Conservation (phyloP, 164 flowering plant genomes). For the Tetracentron sinense region DNA sequence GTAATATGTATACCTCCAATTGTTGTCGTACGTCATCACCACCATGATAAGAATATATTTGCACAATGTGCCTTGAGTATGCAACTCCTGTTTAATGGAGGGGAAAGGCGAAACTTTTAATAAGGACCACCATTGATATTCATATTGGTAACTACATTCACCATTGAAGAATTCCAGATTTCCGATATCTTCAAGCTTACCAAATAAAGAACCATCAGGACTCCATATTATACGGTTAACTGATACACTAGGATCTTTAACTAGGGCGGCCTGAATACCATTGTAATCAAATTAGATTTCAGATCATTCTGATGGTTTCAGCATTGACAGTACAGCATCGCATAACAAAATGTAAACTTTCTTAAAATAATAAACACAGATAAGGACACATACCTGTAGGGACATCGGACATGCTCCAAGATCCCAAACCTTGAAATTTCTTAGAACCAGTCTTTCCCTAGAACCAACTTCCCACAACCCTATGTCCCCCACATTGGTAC, state of each 20-base stretch:
- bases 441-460: too few relatives aligned
- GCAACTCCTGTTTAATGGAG: constrained; percentile 56
- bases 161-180: too few relatives aligned
- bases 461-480: constrained; percentile 24
- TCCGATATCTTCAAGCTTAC: constrained; percentile 11
- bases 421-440: too few relatives aligned
- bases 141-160: too few relatives aligned
- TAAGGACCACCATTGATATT: too few relatives aligned
- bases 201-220: constrained; percentile 27
- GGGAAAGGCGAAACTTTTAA: too few relatives aligned
- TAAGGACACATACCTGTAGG: too few relatives aligned
- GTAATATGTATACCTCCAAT: constrained; percentile 43
- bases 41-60: constrained; percentile 56
- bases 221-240: constrained; percentile 25
- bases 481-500: constrained; percentile 28
- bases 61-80: constrained; percentile 67
- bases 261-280: too few relatives aligned
- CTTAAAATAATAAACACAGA: too few relatives aligned
- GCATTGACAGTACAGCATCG: too few relatives aligned
- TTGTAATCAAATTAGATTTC: constrained; percentile 8
- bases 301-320: too few relatives aligned
- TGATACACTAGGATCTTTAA: constrained; percentile 20
- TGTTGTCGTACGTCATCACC: constrained; percentile 43
- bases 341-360: too few relatives aligned
- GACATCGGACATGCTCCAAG: neutral